Evolutionary conservation across 352 stramenopile genomes (phyloP).

Genomic region (Elongisporangium anandrum): DNA sequence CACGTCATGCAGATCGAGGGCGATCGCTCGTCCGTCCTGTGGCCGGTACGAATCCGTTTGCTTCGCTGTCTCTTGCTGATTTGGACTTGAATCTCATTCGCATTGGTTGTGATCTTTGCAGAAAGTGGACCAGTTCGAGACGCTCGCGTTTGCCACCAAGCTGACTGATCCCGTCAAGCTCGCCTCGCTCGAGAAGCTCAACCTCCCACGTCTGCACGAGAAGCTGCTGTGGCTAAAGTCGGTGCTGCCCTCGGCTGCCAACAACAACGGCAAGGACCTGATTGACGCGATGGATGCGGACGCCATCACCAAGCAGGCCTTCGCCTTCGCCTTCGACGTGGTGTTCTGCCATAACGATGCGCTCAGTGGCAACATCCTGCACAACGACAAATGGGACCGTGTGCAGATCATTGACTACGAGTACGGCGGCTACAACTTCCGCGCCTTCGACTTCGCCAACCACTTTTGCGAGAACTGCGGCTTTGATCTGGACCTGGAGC

Average conservation of each 20-base stretch:
- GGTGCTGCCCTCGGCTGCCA: conserved; percentile 69
- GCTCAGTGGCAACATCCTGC: conserved; percentile 85
- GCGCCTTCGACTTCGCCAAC: conserved; percentile 93
- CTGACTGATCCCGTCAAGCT: conserved; percentile 59
- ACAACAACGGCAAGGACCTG: conserved; percentile 58
- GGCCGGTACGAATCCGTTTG: conserved; percentile 24
- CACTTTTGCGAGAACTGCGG: conserved; percentile 94
- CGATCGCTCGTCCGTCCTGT: conserved; percentile 58
- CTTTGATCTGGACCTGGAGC: conserved; percentile 88
- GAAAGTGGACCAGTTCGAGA: conserved; percentile 80
- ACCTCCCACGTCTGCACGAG: conserved; percentile 49
- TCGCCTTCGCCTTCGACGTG: conserved; percentile 69
- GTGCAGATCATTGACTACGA: conserved; percentile 96
- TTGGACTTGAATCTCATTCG: neutral
- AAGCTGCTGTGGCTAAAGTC: conserved; percentile 83
- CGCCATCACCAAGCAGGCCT: conserved; percentile 73
- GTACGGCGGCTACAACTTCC: conserved; percentile 93
- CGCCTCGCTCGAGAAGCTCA: conserved; percentile 48
- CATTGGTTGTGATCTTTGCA: conserved; percentile 11
- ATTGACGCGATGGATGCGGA: conserved; percentile 46
- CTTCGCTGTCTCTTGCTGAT: too few species aligned
- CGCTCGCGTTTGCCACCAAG: conserved; percentile 59
- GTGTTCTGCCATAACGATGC: conserved; percentile 95
- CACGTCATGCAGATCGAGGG: conserved; percentile 82
- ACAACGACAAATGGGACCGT: conserved; percentile 69